Evolutionary conservation across 176 grass and related monocot genomes (phyloP).

Genomic region (Bothriochloa decipiens): DNA sequence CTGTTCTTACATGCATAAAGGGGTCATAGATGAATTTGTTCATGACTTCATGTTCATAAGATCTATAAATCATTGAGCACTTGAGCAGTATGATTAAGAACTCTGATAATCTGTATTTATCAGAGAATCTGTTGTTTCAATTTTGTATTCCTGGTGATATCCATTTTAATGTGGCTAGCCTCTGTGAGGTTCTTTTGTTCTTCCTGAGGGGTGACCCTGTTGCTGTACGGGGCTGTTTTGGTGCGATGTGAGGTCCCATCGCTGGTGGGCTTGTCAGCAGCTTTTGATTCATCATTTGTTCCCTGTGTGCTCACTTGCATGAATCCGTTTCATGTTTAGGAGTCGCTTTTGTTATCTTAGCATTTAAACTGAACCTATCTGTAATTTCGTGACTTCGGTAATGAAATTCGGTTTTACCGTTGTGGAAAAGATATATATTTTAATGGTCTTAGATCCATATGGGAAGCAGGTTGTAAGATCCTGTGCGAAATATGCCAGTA

Average conservation of each 20-base stretch:
- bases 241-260: too few species aligned
- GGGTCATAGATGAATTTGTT: not conserved
- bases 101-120: conserved; percentile 4
- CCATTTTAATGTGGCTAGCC: not conserved
- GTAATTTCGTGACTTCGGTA: too few species aligned
- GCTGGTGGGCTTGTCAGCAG: too few species aligned
- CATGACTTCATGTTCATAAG: conserved; percentile 20
- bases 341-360: too few species aligned
- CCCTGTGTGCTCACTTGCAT: too few species aligned
- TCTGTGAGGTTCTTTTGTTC: too few species aligned
- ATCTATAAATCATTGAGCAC: conserved; percentile 1
- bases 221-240: too few species aligned
- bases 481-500: conserved; percentile 13
- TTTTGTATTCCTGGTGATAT: conserved; percentile 24
- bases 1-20: not conserved
- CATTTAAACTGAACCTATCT: too few species aligned
- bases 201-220: too few species aligned
- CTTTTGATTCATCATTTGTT: too few species aligned
- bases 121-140: not conserved
- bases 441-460: conserved; percentile 15
- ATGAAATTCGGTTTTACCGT: too few species aligned
- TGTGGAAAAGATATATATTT: conserved; percentile 3
- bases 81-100: conserved; percentile 26
- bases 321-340: too few species aligned
- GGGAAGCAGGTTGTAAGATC: not conserved